A percentile compares a stretch with the other conserved stretches of the same genome.
These are phyloP conservation scores for Termitomyces sp. DNA, from an alignment of 768 basidiomycete genomes.

Conservation along the genomic window DNA sequence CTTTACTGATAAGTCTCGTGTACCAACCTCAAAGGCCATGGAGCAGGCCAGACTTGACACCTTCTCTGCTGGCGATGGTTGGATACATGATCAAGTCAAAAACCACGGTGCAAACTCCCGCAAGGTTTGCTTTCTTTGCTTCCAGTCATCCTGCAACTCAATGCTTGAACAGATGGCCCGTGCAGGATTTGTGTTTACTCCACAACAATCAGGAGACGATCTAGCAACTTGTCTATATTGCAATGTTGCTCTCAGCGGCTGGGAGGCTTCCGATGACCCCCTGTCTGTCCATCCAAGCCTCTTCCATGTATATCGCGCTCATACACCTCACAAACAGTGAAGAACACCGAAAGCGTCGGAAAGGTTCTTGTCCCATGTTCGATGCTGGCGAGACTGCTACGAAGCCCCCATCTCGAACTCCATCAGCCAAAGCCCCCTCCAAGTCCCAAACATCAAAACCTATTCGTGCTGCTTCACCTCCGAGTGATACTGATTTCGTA, in stretches of 20 bases:
- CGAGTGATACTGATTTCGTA: constrained; percentile 29
- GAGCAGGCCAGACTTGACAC: constrained; percentile 70
- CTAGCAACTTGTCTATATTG: constrained; percentile 86
- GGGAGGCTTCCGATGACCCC: constrained; percentile 87
- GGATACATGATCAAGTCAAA: constrained; percentile 63
- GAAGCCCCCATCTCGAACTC: constrained; percentile 22
- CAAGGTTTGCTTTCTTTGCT: constrained; percentile 40
- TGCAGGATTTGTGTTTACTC: constrained; percentile 83
- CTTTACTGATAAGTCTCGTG: constrained; percentile 51
- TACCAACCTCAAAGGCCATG: constrained; percentile 65
- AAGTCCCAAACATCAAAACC: constrained; percentile 21
- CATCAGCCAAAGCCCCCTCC: constrained; percentile 25
- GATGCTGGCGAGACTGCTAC: constrained; percentile 13
- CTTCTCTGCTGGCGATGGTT: constrained; percentile 47
- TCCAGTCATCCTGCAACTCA: not conserved
- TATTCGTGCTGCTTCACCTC: constrained; percentile 21
- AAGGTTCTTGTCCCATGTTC: constrained; percentile 38
- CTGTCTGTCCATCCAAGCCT: constrained; percentile 46
- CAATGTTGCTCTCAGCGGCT: constrained; percentile 71
- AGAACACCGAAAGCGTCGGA: constrained; percentile 68
- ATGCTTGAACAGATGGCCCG: constrained; percentile 64
- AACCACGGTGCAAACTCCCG: constrained; percentile 68
- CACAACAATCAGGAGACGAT: constrained; percentile 66
- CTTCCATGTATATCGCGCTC: constrained; percentile 6
- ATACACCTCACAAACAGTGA: constrained; percentile 36